Evolutionary conservation across 768 basidiomycete genomes (phyloP).

Genomic region (Clavaria fumosa): DNA sequence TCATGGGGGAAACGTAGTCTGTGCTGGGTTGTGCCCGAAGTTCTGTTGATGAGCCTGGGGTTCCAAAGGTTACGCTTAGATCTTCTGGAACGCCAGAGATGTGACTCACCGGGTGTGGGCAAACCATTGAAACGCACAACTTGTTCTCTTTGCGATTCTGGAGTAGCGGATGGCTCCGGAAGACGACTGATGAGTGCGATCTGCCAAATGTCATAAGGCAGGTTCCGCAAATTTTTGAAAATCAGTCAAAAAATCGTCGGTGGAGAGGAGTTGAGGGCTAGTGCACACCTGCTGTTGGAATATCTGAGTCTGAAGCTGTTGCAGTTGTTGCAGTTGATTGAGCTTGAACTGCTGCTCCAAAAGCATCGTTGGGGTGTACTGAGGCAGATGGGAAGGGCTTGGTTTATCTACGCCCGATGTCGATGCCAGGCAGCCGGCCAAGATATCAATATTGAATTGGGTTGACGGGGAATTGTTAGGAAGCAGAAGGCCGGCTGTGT

Average conservation of each 20-base stretch:
- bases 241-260: constrained; percentile 5
- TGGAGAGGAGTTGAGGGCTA: constrained; percentile 3
- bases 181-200: constrained; percentile 55
- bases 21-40: constrained; percentile 42
- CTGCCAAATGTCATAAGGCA: constrained; percentile 18
- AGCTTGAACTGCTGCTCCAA: constrained; percentile 70
- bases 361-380: constrained; percentile 32
- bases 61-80: no score
- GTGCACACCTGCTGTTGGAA: constrained; percentile 72
- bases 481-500: background rate
- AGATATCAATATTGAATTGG: constrained; percentile 35
- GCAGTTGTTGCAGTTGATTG: constrained; percentile 60
- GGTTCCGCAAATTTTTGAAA: no score
- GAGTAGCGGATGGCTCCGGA: constrained; percentile 19
- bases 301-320: constrained; percentile 69
- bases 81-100: no score
- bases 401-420: no score
- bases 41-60: constrained; percentile 46
- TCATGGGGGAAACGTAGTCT: constrained; percentile 50
- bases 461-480: background rate
- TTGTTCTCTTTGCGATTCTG: constrained; percentile 18
- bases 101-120: constrained; percentile 48
- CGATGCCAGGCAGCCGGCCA: constrained; percentile 32
- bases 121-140: constrained; percentile 30
- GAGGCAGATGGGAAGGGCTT: constrained; percentile 10